These are phyloP conservation scores for Apophysomyces variabilis DNA, from an alignment of 371 early-diverging fungal species.

Conservation along the genomic window DNA sequence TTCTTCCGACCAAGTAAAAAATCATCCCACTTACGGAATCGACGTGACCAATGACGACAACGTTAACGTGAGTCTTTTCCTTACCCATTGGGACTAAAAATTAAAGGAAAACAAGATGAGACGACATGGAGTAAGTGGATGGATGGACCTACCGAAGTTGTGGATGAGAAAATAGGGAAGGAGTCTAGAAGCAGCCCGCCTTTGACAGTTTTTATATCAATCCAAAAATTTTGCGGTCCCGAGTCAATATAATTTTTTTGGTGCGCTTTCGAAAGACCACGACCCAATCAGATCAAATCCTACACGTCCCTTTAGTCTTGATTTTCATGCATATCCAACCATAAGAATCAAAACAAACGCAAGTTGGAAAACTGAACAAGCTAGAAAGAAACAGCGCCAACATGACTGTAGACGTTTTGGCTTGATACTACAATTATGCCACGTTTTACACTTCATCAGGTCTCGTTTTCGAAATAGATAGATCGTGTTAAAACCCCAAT, in stretches of 20 bases:
- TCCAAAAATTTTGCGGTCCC: slow-evolving; percentile 4
- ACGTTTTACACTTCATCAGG: too few relatives aligned
- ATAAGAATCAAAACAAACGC: too few relatives aligned
- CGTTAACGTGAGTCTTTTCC: slow-evolving; percentile 91
- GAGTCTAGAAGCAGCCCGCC: not conserved
- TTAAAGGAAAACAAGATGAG: not conserved
- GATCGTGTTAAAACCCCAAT: too few relatives aligned
- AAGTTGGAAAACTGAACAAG: too few relatives aligned
- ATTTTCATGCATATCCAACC: too few relatives aligned
- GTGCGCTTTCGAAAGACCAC: not conserved
- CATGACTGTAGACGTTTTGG: too few relatives aligned
- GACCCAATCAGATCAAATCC: too few relatives aligned
- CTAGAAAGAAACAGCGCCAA: too few relatives aligned
- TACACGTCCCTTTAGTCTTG: too few relatives aligned
- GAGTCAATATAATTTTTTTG: slow-evolving; percentile 1
- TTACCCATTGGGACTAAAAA: slow-evolving; percentile 71
- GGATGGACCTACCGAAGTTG: slow-evolving; percentile 12
- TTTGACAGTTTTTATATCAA: slow-evolving; percentile 4
- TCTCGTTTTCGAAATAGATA: too few relatives aligned
- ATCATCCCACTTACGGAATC: slow-evolving; percentile 34
- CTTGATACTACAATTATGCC: too few relatives aligned
- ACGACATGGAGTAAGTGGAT: not conserved
- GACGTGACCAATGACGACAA: slow-evolving; percentile 88
- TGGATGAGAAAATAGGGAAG: slow-evolving; percentile 8
- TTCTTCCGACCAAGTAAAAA: not conserved